Base-by-base conservation (phyloP, 768 basidiomycete genomes). In the Psilocybe cubensis region DNA sequence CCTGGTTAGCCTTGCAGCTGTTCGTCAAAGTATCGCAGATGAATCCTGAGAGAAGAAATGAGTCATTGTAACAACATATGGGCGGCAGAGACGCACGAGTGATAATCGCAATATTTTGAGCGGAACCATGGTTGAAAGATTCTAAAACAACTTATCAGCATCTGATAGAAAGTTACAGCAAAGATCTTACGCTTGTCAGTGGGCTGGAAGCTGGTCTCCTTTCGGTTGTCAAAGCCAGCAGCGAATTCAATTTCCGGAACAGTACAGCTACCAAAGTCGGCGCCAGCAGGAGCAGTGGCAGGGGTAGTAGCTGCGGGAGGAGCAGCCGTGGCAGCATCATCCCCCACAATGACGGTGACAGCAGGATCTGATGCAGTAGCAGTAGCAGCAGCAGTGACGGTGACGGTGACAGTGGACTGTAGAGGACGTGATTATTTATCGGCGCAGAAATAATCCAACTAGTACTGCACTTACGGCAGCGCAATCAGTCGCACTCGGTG, bases 241-340 rank as follows among this genome's bases (percentile, higher is more conserved):
- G 74, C 84, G 62, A 88, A 88, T 63, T 80, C 76, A 57, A 88
- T 84, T 69, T 84, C 70, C 12, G 86, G 85, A 11, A 81, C 72
- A 3, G 80, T 72, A 73, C 85, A 86, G 21, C 67, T 74, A 31
- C 85, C 84, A 58, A 87, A 86, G 71, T 83, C 63, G 14, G 71
- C 76, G 44, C 72, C 70, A 43, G 58, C 53, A 42, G 56, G 48
- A 25, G 61, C 40, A 20, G 64, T 20, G 29, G 58, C 56, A 38
- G 61, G 57, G 11, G 66, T 43, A n/a, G 69, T 29, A 11, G 66
- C 62, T 9, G 64, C 42, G 8, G 65, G 42, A 38, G 69, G 42
- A 38, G 65, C 56, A 42, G 59, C 57, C n/a, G 68, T 61, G 29
- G 68, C 51, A 24, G 69, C 48, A 31, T 63, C 57, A 40, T 59